Evolutionary conservation across 164 flowering plant species (phyloP).

Genomic region (Saururus chinensis): DNA sequence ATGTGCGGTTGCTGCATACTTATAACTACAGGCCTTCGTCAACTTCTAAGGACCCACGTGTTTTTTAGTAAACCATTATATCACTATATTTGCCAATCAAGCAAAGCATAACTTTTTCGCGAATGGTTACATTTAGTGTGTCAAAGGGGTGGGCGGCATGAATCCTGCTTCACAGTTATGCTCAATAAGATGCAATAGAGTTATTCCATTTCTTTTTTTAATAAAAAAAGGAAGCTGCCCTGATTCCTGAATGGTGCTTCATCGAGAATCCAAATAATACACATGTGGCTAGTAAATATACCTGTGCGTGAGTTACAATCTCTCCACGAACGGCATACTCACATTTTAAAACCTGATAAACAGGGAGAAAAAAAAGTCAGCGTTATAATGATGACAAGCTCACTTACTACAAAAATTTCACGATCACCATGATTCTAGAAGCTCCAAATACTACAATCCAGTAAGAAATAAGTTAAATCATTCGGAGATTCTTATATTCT

Average conservation of each 20-base stretch:
- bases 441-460: neutral
- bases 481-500: neutral
- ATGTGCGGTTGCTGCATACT: neutral
- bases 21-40: too few species aligned
- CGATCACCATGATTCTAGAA: too few species aligned
- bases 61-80: too few species aligned
- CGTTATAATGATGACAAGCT: neutral
- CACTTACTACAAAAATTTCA: neutral
- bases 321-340: conserved; percentile 99
- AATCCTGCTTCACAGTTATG: too few species aligned
- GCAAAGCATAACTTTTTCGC: too few species aligned
- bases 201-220: too few species aligned
- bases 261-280: neutral
- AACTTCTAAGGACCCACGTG: too few species aligned
- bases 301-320: conserved; percentile 88
- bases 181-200: too few species aligned
- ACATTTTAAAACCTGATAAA: conserved; percentile 67
- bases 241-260: neutral
- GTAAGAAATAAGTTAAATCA: neutral
- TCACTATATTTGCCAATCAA: too few species aligned
- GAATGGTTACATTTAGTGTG: too few species aligned
- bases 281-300: conserved; percentile 5
- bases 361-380: neutral
- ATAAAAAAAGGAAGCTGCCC: neutral
- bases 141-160: too few species aligned